A percentile compares a stretch with the other conserved stretches of the same genome.
Conservation (phyloP, 768 basidiomycete species). For the Kwoniella pini region DNA sequence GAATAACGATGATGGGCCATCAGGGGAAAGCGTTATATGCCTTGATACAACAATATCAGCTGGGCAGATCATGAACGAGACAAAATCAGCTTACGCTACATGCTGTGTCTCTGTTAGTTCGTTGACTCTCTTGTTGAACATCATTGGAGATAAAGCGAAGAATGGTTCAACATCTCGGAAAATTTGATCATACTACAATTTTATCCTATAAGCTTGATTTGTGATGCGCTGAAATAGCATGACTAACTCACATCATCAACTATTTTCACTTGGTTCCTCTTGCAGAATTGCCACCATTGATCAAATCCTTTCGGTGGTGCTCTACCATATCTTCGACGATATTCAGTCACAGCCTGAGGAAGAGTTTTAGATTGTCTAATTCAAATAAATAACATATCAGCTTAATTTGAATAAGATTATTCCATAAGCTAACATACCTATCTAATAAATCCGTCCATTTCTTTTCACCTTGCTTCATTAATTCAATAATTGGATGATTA, state of each 20-base stretch:
- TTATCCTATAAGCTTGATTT: too few relatives aligned
- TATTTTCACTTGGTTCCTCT: conserved; percentile 70
- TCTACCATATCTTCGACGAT: conserved; percentile 71
- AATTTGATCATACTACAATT: conserved; percentile 50
- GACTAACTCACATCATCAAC: conserved; percentile 66
- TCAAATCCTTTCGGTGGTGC: conserved; percentile 88
- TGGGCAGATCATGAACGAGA: background rate
- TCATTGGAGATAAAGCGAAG: conserved; percentile 67
- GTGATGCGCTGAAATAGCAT: conserved; percentile 58
- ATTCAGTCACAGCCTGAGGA: conserved; percentile 75
- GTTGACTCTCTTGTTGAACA: conserved; percentile 38
- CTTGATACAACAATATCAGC: conserved; percentile 13
- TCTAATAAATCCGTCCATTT: conserved; percentile 42
- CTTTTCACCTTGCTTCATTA: conserved; percentile 42
- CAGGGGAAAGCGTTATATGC: conserved; percentile 41
- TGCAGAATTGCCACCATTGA: conserved; percentile 79
- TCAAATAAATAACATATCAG: too few relatives aligned
- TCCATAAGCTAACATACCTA: conserved; percentile 22
- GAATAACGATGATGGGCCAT: conserved; percentile 21
- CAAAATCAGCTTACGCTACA: conserved; percentile 34
- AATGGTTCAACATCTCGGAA: conserved; percentile 75
- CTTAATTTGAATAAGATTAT: too few relatives aligned
- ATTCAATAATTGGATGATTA: conserved; percentile 46
- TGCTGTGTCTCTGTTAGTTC: conserved; percentile 27
- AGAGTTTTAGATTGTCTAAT: conserved; percentile 81